Conservation (phyloP, 805 yeast species). For the Starmera amethionina region DNA sequence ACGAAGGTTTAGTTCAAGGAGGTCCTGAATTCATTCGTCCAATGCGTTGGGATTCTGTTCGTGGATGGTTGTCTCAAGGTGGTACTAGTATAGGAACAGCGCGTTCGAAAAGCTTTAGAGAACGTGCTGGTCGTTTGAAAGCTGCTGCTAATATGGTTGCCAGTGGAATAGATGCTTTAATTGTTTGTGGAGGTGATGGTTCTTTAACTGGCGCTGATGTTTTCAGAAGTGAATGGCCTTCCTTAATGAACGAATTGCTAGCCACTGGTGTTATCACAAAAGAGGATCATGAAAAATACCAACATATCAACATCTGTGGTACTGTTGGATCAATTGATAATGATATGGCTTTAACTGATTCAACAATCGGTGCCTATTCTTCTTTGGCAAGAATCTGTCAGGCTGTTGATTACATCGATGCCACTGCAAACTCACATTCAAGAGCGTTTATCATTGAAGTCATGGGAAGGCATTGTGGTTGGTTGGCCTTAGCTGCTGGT, state of each 20-base stretch:
- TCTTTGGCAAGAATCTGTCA: conserved; percentile 66
- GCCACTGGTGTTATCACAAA: conserved; percentile 33
- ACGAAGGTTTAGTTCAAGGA: conserved; percentile 62
- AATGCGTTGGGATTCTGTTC: conserved; percentile 65
- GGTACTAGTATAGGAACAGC: conserved; percentile 80
- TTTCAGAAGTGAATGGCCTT: conserved; percentile 72
- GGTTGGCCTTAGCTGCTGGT: conserved; percentile 80
- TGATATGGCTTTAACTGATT: conserved; percentile 79
- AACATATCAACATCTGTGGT: conserved; percentile 60
- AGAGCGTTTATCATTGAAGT: conserved; percentile 81
- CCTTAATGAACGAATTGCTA: conserved; percentile 48
- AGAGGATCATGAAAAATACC: conserved; percentile 36
- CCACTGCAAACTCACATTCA: conserved; percentile 76
- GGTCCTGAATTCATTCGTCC: conserved; percentile 43
- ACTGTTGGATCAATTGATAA: conserved; percentile 78
- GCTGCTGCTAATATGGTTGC: conserved; percentile 59
- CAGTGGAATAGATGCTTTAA: conserved; percentile 67
- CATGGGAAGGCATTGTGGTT: conserved; percentile 87
- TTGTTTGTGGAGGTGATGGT: conserved; percentile 82
- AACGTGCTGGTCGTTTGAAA: conserved; percentile 51
- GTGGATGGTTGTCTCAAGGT: conserved; percentile 61
- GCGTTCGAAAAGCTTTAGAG: conserved; percentile 57
- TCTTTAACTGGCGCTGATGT: conserved; percentile 76
- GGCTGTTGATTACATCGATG: conserved; percentile 72
- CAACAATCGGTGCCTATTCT: conserved; percentile 77